Percentiles rank a stretch among this genome's conserved stretches.
These are phyloP conservation scores for Serpula lacrymans DNA, from an alignment of 768 basidiomycete species.

Conservation along the genomic window DNA sequence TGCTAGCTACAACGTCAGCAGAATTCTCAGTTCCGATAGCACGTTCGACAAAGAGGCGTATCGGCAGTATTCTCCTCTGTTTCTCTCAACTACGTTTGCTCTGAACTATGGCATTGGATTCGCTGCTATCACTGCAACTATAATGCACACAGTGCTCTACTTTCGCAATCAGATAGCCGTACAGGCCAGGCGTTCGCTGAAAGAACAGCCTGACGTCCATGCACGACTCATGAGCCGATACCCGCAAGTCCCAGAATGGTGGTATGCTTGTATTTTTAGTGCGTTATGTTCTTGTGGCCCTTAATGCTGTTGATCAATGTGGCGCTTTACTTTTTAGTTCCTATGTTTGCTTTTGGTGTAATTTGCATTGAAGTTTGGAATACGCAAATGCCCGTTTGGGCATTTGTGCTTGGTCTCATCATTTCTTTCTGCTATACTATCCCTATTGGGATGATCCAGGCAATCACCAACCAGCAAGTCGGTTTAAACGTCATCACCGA, in stretches of 20 bases:
- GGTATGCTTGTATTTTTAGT: constrained; percentile 42
- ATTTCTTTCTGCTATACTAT: constrained; percentile 31
- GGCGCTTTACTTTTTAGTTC: constrained; percentile 8
- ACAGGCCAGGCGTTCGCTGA: constrained; percentile 40
- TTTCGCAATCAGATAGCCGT: constrained; percentile 41
- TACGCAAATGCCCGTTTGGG: constrained; percentile 41
- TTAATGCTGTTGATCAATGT: constrained; percentile 3
- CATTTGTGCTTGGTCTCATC: constrained; percentile 23
- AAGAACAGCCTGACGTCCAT: constrained; percentile 50
- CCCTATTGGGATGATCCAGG: constrained; percentile 40
- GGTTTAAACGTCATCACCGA: constrained; percentile 38
- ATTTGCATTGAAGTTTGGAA: constrained; percentile 34
- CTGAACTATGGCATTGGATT: constrained; percentile 41
- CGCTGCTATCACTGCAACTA: constrained; percentile 42
- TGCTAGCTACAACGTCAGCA: constrained; percentile 35
- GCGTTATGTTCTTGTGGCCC: constrained; percentile 8
- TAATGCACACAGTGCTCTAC: constrained; percentile 44
- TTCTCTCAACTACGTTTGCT: constrained; percentile 39
- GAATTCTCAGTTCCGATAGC: constrained; percentile 33
- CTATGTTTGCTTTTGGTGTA: constrained; percentile 33
- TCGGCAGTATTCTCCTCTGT: constrained; percentile 41
- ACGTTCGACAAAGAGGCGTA: constrained; percentile 36
- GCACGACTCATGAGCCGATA: constrained; percentile 45
- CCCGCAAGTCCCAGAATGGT: constrained; percentile 51
- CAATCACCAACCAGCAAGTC: constrained; percentile 28